Percentiles rank a stretch among this genome's conserved stretches.
Conservation (phyloP, 495 filamentous ascomycete species). For the Collariella sp. region DNA sequence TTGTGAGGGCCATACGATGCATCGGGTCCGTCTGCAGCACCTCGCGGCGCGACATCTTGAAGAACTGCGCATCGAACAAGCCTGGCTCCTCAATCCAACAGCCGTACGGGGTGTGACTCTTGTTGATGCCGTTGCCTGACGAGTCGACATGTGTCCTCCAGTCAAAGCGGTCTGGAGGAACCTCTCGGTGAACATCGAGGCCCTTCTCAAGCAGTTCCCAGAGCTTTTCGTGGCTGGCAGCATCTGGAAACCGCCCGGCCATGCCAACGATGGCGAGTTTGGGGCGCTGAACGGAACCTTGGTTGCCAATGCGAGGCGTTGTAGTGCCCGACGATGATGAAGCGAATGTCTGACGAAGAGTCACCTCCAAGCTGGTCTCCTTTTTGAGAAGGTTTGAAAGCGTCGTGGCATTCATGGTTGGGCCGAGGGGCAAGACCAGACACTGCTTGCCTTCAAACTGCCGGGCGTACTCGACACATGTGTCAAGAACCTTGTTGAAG, state of each 20-base stretch:
- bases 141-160: slow-evolving; percentile 70
- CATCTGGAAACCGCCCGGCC: slow-evolving; percentile 67
- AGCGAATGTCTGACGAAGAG: slow-evolving; percentile 31
- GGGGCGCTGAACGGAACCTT: slow-evolving; percentile 31
- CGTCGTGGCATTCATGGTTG: slow-evolving; percentile 41
- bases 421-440: slow-evolving; percentile 46
- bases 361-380: slow-evolving; percentile 34
- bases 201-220: slow-evolving; percentile 67
- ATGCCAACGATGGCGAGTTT: slow-evolving; percentile 68
- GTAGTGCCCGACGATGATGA: slow-evolving; percentile 26
- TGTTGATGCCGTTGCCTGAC: slow-evolving; percentile 68
- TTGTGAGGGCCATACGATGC: slow-evolving; percentile 73
- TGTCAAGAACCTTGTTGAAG: slow-evolving; percentile 50
- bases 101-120: slow-evolving; percentile 73
- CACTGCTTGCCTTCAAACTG: slow-evolving; percentile 34
- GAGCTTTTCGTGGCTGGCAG: slow-evolving; percentile 53
- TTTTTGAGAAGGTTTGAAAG: slow-evolving; percentile 33
- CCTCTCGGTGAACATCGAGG: slow-evolving; percentile 47
- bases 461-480: slow-evolving; percentile 39
- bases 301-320: slow-evolving; percentile 33
- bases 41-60: slow-evolving; percentile 94
- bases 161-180: slow-evolving; percentile 70
- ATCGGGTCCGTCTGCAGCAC: slow-evolving; percentile 84
- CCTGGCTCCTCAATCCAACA: slow-evolving; percentile 85
- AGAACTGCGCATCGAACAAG: slow-evolving; percentile 79